A percentile compares a stretch with the other conserved stretches of the same genome.
phyloP scores from a whole-genome alignment of 2,329 filamentous ascomycete genomes.

The Neobulgaria alba region DNA sequence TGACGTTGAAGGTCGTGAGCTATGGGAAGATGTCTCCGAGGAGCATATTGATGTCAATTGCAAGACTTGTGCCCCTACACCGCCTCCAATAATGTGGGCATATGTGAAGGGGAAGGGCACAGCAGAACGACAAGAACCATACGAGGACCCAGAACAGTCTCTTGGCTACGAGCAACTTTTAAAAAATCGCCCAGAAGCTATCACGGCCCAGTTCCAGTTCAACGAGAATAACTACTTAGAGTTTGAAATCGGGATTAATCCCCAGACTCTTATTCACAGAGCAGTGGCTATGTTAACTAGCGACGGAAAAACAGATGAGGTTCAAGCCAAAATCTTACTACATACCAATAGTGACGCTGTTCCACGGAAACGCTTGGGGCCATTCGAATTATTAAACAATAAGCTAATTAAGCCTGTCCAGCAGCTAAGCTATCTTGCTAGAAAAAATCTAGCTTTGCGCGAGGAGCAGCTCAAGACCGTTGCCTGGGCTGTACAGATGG shows the following conservation, averaged over 20 bases:
- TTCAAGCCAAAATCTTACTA: slow-evolving; percentile 30
- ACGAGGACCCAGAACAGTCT: slow-evolving; percentile 43
- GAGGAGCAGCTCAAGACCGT: slow-evolving; percentile 45
- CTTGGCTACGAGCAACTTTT: slow-evolving; percentile 40
- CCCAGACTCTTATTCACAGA: slow-evolving; percentile 35
- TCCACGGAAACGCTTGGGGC: not conserved
- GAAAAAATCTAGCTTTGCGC: not conserved
- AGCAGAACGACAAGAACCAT: slow-evolving; percentile 27
- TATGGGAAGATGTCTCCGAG: slow-evolving; percentile 1
- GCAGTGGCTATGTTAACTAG: slow-evolving; percentile 21
- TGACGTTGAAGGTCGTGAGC: slow-evolving; percentile 1
- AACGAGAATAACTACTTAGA: slow-evolving; percentile 24
- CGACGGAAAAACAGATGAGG: slow-evolving; percentile 6
- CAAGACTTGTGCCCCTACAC: slow-evolving; percentile 30
- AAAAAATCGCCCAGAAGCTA: slow-evolving; percentile 38
- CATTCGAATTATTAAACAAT: slow-evolving; percentile 6
- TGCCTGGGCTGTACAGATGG: slow-evolving; percentile 51
- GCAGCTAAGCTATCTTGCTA: not conserved
- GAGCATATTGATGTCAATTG: slow-evolving; percentile 5
- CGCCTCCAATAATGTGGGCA: slow-evolving; percentile 32
- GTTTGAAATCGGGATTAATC: slow-evolving; percentile 35
- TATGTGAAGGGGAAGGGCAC: not conserved
- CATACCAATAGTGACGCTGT: slow-evolving; percentile 33
- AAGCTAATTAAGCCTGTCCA: not conserved
- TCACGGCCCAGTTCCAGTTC: slow-evolving; percentile 32